These are phyloP conservation scores for Vaccinium myrtillus DNA, from an alignment of 148 eudicot genomes.

Conservation along the genomic window DNA sequence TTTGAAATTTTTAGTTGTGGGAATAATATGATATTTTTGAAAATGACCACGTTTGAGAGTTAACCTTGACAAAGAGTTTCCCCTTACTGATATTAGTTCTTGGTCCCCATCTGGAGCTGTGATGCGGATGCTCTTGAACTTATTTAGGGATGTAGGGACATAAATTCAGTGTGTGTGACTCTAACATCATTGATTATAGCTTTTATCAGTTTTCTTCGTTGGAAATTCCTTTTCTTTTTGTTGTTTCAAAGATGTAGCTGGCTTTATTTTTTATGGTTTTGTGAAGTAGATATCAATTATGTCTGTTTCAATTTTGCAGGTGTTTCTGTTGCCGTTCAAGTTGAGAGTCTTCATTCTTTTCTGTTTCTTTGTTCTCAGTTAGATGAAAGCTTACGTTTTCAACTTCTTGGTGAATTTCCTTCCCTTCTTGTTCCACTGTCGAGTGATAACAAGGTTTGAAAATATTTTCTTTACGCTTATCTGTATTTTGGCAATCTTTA, in stretches of 20 bases:
- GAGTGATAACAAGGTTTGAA: conserved; percentile 55
- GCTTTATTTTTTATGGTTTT: neutral
- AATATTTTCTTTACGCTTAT: neutral
- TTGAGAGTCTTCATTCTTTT: conserved; percentile 69
- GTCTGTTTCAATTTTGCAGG: conserved; percentile 33
- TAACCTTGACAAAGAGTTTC: neutral
- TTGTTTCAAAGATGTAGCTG: neutral
- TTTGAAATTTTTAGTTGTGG: neutral
- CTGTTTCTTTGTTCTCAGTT: conserved; percentile 48
- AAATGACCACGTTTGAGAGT: neutral
- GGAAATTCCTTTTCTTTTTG: neutral
- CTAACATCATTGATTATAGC: neutral
- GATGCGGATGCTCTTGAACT: neutral
- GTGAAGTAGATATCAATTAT: neutral
- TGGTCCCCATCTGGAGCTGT: neutral
- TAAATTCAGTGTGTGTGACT: neutral
- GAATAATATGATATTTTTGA: neutral
- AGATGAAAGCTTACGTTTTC: conserved; percentile 47
- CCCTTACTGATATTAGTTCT: neutral
- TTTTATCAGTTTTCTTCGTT: neutral
- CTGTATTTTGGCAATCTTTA: neutral
- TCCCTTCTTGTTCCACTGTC: conserved; percentile 70
- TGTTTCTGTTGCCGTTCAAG: conserved; percentile 58
- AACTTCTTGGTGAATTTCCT: conserved; percentile 67
- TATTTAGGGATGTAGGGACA: neutral